Evolutionary conservation across 495 filamentous ascomycete genomes (phyloP), one percentile per base, ranked within the genome.

Genomic region (Lepidopterella palustris): DNA sequence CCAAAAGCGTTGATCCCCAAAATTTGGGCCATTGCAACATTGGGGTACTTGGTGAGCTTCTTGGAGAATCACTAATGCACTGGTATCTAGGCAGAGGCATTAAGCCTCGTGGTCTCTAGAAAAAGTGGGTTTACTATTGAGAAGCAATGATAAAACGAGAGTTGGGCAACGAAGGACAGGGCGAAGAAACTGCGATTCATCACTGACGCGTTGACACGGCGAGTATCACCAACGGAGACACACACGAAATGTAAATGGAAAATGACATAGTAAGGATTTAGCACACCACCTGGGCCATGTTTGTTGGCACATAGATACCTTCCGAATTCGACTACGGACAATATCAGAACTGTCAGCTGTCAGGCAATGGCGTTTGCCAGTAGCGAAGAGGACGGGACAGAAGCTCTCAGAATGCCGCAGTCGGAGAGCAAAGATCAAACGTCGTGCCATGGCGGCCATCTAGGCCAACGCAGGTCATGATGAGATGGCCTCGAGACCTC

Each of bases 1-100:
- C 20, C 27, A 39, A 67, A 67, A 18, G 65, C 65, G 23, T 8
- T 61, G 58, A 67, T 59, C 20, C 65, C 65, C 40, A 61, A 42
- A 21, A 64, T 55, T 18, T 58, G 27, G 49, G 45, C 61, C 65
- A 67, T 67, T 53, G 57, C 57, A 47, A 28, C 40, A 58, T 54
- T 39, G 31, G 25, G 5, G 18, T 23, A n/a, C n/a, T n/a, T n/a
- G n/a, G n/a, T n/a, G n/a, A n/a, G n/a, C n/a, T n/a, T n/a, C n/a
- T n/a, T n/a, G n/a, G n/a, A n/a, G n/a, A n/a, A n/a, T n/a, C n/a
- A n/a, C n/a, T n/a, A n/a, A n/a, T n/a, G n/a, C n/a, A n/a, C n/a
- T n/a, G n/a, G n/a, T n/a, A n/a, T n/a, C n/a, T n/a, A n/a, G n/a
- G n/a, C n/a, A n/a, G n/a, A n/a, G n/a, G n/a, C n/a, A n/a, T n/a